A percentile compares a stretch with the other conserved stretches of the same genome.
Evolutionary conservation across 108 stramenopile genomes (phyloP).

Genomic region (Skeletonema marinoi): DNA sequence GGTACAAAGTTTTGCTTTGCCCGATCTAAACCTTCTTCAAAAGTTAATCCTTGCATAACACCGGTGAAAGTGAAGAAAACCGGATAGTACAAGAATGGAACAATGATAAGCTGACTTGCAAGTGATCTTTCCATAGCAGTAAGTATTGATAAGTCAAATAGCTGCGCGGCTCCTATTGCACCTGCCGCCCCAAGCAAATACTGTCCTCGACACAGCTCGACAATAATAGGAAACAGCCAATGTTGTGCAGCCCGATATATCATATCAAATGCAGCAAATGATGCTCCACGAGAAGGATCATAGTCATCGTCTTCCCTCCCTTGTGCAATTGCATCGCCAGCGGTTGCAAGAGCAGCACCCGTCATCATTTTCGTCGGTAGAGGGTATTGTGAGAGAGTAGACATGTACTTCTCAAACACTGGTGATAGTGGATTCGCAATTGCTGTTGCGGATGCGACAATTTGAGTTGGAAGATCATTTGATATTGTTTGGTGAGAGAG

Average conservation of each 20-base stretch:
- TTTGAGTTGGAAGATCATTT: neutral
- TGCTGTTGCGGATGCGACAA: neutral
- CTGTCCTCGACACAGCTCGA: slow-evolving; percentile 58
- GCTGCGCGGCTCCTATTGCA: slow-evolving; percentile 13
- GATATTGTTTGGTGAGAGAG: neutral
- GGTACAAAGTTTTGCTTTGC: slow-evolving; percentile 70
- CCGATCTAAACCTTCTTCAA: slow-evolving; percentile 39
- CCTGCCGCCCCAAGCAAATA: slow-evolving; percentile 34
- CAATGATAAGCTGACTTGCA: slow-evolving; percentile 71
- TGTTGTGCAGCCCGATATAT: slow-evolving; percentile 73
- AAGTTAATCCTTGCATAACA: slow-evolving; percentile 54
- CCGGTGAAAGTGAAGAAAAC: slow-evolving; percentile 68
- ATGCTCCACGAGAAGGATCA: slow-evolving; percentile 51
- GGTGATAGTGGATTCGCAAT: neutral
- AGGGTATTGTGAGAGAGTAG: slow-evolving; percentile 48
- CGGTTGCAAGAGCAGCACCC: slow-evolving; percentile 56
- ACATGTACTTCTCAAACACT: slow-evolving; percentile 38
- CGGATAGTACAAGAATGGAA: slow-evolving; percentile 77
- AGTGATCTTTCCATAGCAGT: slow-evolving; percentile 69
- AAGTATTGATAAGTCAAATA: slow-evolving; percentile 14
- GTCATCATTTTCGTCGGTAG: slow-evolving; percentile 75
- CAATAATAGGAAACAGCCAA: slow-evolving; percentile 61
- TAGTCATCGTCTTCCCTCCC: slow-evolving; percentile 47
- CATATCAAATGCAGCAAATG: slow-evolving; percentile 71
- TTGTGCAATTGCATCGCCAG: slow-evolving; percentile 72